Evolutionary conservation across 2,329 filamentous ascomycete species (phyloP), one percentile per base, ranked within the genome.

Genomic region (Aplosporella prunicola): DNA sequence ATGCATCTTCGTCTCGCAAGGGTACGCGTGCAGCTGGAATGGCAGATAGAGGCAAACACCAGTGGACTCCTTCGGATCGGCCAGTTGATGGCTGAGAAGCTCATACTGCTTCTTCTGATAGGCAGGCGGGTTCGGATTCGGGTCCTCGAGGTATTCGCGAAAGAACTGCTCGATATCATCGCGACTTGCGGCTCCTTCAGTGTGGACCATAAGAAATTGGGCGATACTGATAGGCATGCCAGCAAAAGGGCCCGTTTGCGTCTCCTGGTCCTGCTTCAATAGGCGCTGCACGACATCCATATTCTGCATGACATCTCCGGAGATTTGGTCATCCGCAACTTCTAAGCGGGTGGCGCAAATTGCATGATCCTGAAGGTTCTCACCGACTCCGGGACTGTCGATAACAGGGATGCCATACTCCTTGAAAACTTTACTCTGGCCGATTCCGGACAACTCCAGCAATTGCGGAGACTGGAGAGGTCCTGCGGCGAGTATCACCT

Each of bases 401-500:
- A 27, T 16, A 18, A 35, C 35, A 5, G 32, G 32, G 20, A 45
- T 44, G 31, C 18, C 15, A 25, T 34, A 33, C 14, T 32, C 23
- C 10, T 43, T 8, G 25, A 43, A 26, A 9, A 40, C 5, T 20
- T 30, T 20, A 13, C 10, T 20, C 5, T 25, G 32, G 3, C 56
- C 54, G 16, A 56, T 46, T 8, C 52, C 54, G 7, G 48, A 53
- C 1, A 55, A 33, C 38, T 50, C 47, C 7, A 56, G 44, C 4
- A 55, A 39, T 20, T 56, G 51, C 32, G 53, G 52, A n/a, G 51
- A 45, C 6, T 44, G 45, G 26, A 55, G 43, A 6, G 46, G 46
- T 20, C 53, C 51, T 5, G 47, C 55, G 18, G 44, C 40, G 5
- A 45, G 20, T 18, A 45, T 32, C 38, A 45, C 13, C 13, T 35